phyloP scores from a whole-genome alignment of 1,139 yeast species.

The Scheffersomyces segobiensis region DNA sequence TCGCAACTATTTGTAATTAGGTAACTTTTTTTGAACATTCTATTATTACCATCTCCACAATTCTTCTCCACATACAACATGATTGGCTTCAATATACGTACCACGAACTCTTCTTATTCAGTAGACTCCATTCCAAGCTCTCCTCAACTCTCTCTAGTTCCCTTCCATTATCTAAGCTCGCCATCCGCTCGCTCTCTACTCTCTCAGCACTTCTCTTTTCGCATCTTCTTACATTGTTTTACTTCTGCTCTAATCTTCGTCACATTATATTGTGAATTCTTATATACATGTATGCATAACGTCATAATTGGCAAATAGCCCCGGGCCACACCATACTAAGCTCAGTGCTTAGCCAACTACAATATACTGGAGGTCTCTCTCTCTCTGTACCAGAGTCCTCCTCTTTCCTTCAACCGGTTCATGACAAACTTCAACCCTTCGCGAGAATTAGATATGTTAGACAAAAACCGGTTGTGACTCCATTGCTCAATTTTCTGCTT shows the following conservation, averaged over 20 bases:
- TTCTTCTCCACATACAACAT: neutral
- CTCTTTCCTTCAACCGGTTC: slow-evolving; percentile 43
- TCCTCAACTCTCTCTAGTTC: neutral
- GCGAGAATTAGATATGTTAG: slow-evolving; percentile 66
- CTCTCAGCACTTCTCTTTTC: neutral
- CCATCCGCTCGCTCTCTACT: too few relatives aligned
- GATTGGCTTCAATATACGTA: too few relatives aligned
- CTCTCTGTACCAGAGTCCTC: slow-evolving; percentile 10
- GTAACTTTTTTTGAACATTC: too few relatives aligned
- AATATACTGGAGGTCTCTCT: neutral
- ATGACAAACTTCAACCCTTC: slow-evolving; percentile 79
- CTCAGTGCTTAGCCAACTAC: neutral
- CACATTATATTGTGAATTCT: neutral
- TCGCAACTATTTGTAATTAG: neutral
- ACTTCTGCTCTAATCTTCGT: neutral
- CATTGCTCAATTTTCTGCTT: slow-evolving; percentile 78
- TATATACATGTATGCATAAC: neutral
- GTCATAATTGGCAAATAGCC: neutral
- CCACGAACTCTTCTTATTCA: neutral
- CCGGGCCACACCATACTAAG: neutral
- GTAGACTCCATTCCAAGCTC: neutral
- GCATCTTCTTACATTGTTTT: neutral
- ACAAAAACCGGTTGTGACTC: slow-evolving; percentile 71
- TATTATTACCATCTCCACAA: neutral
- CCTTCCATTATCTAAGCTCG: too few relatives aligned